phyloP scores from a whole-genome alignment of 1,139 yeast genomes.

The Geotrichum klebahnii region DNA sequence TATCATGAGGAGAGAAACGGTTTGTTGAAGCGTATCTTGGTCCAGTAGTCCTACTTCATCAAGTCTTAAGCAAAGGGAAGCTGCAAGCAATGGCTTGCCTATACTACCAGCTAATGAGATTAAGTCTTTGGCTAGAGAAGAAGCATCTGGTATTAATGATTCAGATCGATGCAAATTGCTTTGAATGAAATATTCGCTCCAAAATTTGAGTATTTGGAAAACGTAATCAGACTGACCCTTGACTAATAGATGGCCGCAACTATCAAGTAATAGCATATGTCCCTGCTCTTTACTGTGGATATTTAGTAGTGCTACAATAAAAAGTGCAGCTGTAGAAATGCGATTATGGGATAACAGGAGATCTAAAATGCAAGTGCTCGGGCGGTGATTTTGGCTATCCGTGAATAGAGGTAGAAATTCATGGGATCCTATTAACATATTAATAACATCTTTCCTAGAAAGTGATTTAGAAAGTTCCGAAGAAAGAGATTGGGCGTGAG shows the following conservation, averaged over 20 bases:
- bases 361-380: neutral
- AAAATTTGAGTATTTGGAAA: slow-evolving; percentile 3
- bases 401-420: neutral
- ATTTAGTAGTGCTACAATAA: slow-evolving; percentile 6
- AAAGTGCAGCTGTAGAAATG: slow-evolving; percentile 12
- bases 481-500: neutral
- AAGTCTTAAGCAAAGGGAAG: slow-evolving; percentile 25
- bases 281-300: neutral
- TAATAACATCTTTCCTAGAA: neutral
- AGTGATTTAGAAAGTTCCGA: neutral
- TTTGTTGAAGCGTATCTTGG: slow-evolving; percentile 13
- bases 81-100: slow-evolving; percentile 27
- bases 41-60: slow-evolving; percentile 16
- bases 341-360: slow-evolving; percentile 1
- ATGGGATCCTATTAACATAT: neutral
- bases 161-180: neutral
- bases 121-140: slow-evolving; percentile 1
- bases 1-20: slow-evolving; percentile 23
- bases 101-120: slow-evolving; percentile 3
- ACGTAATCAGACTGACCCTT: slow-evolving; percentile 2
- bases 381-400: neutral
- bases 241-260: slow-evolving; percentile 3
- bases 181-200: slow-evolving; percentile 1
- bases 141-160: neutral
- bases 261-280: slow-evolving; percentile 8